These are phyloP conservation scores for Coccinonectria pachysandricola DNA, from an alignment of 2,329 filamentous ascomycete species.

Conservation along the genomic window DNA sequence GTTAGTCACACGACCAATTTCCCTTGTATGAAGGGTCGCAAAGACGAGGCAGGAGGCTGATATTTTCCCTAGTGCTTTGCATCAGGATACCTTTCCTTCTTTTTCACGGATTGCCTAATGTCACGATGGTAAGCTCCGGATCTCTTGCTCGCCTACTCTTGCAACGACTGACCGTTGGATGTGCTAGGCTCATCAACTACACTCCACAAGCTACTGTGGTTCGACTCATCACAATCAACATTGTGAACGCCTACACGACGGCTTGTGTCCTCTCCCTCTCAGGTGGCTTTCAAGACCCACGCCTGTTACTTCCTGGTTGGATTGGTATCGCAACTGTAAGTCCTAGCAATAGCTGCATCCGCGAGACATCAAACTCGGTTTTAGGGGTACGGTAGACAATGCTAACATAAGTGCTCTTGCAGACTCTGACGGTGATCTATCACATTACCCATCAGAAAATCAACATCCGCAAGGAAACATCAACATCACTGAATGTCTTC, in stretches of 20 bases:
- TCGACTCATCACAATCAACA: conserved; percentile 65
- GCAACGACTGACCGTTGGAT: too few species aligned
- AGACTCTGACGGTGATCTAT: conserved; percentile 65
- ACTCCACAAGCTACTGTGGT: conserved; percentile 72
- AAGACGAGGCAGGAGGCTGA: conserved; percentile 4
- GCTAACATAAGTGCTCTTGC: conserved; percentile 5
- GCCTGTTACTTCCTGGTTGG: conserved; percentile 66
- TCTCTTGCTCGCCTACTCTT: too few species aligned
- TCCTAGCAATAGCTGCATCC: too few species aligned
- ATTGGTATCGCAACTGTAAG: conserved; percentile 64
- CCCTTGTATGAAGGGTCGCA: background rate
- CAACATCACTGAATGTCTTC: conserved; percentile 66
- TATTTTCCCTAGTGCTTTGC: conserved; percentile 51
- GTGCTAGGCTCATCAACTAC: conserved; percentile 73
- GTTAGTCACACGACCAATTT: too few species aligned
- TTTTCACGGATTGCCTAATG: conserved; percentile 79
- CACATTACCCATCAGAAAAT: conserved; percentile 70
- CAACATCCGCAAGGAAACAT: conserved; percentile 70
- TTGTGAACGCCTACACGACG: conserved; percentile 64
- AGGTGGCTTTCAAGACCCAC: conserved; percentile 59
- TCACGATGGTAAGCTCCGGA: conserved; percentile 68
- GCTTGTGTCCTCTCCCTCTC: conserved; percentile 61
- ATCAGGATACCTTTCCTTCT: conserved; percentile 69
- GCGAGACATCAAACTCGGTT: too few species aligned
- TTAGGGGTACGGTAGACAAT: conserved; percentile 2